Base-by-base conservation (phyloP, 2,329 filamentous ascomycete genomes). In the Diaporthe citri region DNA sequence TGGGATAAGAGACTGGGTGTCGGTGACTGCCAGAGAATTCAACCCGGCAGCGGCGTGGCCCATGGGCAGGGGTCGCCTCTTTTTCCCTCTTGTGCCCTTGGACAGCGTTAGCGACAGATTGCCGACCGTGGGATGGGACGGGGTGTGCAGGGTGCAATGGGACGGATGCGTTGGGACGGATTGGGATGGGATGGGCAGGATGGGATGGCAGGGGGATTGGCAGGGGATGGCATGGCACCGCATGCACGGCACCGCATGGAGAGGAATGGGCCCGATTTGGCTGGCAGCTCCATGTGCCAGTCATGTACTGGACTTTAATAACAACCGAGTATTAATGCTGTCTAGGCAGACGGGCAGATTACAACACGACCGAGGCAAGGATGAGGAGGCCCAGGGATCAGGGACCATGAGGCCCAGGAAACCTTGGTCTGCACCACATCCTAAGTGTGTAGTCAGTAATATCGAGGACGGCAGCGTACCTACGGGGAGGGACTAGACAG, bases 101-200 rank as follows among this genome's bases (percentile, higher is more conserved):
- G 39, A 52, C 62, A 67, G 43, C 46, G 17, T 46, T 51, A 67
- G 62, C 41, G 62, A 51, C 62, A 67, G 62, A 67, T 67, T 67
- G 62, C 62, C 62, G 62, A 67, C 62, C 62, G 62, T 52, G 46
- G 43, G 60, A 64, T 64, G 60, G 60, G 56, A 43, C 41, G 17
- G 15, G 41, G 41, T 17, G 41, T 43, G 15, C 28, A 25, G 56
- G 56, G 31, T 34, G 56, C 25, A 34, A 59, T 59, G 56, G 56
- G 12, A 34, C 25, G 28, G 56, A 20, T 39, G 34, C 41, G 60
- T 34, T 64, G 41, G 60, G 31, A 59, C 39, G 34, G 56, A n/a
- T 41, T 59, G 56, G 56, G 34, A 59, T 34, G 56, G 52, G 56
- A 59, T 59, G 56, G 56, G 12, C 22, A 17, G 28, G 56, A 41